phyloP scores from a whole-genome alignment of 495 filamentous ascomycete species.

The Aspergillus diversus region DNA sequence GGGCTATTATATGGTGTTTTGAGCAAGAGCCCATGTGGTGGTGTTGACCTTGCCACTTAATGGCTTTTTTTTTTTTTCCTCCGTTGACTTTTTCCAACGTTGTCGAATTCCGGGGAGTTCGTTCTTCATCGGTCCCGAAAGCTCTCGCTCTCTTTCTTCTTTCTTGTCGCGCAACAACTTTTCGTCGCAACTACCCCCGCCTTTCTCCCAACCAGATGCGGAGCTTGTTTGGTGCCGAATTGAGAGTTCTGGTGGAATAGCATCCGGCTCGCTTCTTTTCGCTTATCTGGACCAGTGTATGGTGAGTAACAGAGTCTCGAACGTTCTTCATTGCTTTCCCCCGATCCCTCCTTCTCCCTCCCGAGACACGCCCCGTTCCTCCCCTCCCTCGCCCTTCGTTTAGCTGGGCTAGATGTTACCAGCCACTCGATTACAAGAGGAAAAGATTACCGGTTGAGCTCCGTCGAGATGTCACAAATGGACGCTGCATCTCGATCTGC shows the following conservation, averaged over 20 bases:
- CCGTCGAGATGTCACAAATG: conserved; percentile 1
- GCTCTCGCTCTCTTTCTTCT: conserved; percentile 15
- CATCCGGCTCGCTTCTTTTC: conserved; percentile 35
- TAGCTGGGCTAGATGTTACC: background rate
- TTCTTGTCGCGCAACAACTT: conserved; percentile 28
- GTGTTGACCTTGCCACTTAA: background rate
- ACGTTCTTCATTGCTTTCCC: conserved; percentile 26
- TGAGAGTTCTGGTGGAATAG: conserved; percentile 34
- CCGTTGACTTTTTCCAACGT: conserved; percentile 13
- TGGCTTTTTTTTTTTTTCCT: conserved; percentile 9
- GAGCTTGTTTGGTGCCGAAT: conserved; percentile 27
- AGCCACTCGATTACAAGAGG: background rate
- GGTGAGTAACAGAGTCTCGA: conserved; percentile 35
- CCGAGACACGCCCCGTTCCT: conserved; percentile 17
- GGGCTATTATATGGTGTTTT: background rate
- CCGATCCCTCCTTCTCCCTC: conserved; percentile 18
- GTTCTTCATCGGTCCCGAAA: conserved; percentile 27
- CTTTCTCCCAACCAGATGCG: conserved; percentile 25
- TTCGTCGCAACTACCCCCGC: conserved; percentile 25
- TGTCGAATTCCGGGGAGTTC: conserved; percentile 22
- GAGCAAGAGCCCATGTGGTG: background rate
- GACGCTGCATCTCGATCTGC: conserved; percentile 5
- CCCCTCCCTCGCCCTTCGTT: conserved; percentile 11
- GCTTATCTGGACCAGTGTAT: conserved; percentile 35
- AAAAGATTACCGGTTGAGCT: background rate